Base-by-base conservation (phyloP, 108 stramenopile genomes). In the Schizochytrium sp. region DNA sequence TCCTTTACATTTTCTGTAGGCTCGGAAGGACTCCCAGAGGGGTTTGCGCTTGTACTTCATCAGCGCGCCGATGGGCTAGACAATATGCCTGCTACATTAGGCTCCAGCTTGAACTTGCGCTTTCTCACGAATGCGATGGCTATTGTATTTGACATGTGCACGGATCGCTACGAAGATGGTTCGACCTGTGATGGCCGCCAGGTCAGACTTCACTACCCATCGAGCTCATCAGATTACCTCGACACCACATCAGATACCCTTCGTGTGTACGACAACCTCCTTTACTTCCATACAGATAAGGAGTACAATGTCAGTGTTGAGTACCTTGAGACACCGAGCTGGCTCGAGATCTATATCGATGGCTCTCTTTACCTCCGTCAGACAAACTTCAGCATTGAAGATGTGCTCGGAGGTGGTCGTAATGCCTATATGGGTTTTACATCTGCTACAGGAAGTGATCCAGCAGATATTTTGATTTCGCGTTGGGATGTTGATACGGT, bases 401-500 rank as follows among this genome's bases (percentile, higher is more conserved):
- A 83, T 1, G 76, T 83, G 8, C 76, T 83, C 17, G 76, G 76
- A 47, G 76, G 76, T 8, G 76, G 76, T 8, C 76, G 76, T n/a
- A 83, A 83, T 40, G 76, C 76, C 50, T 83, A 83, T 53, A 55
- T 83, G 50, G 76, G 76, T 10, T 83, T 83, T 2, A 83, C 76
- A 8, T 83, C 76, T 0, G 76, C 50, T 10, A 40, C 76, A 56
- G 47, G 50, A 10, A n/a, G 50, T 0, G 53, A 83, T 28, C 45
- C 76, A 7, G 76, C 50, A 10, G 47, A 55, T 1, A 3, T 83
- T 28, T 10, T 55, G 50, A 7, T 83, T n/a, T 55, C 76, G 53
- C 10, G 15, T 5, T 55, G 47, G 76, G 76, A 83, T 0, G 53
- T 83, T 7, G 47, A 49, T 2, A 83, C 76, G 47, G 76, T 83